Conservation (phyloP, 768 basidiomycete species). For the Tephrocybe sp. region DNA sequence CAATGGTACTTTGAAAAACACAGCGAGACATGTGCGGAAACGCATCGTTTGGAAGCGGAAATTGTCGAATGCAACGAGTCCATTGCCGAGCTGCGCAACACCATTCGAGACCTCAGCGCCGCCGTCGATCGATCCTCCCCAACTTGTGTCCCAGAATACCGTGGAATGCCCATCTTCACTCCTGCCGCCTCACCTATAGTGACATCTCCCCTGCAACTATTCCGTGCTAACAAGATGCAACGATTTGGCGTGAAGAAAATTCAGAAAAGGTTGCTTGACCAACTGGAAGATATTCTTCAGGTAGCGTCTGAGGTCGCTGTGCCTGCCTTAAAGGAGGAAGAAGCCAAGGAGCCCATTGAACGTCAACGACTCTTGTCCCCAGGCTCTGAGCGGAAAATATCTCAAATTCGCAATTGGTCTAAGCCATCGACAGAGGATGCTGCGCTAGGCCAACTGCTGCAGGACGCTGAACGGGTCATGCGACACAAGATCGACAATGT, state of each 20-base stretch:
- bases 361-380: constrained; percentile 89
- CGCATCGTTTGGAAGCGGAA: constrained; percentile 94
- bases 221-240: constrained; percentile 78
- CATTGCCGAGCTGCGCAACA: constrained; percentile 81
- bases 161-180: constrained; percentile 81
- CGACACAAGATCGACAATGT: constrained; percentile 94
- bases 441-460: constrained; percentile 77
- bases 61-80: constrained; percentile 93
- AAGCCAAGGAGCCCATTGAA: constrained; percentile 88
- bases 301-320: constrained; percentile 80
- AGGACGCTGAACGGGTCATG: constrained; percentile 88
- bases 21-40: constrained; percentile 97
- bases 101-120: constrained; percentile 75
- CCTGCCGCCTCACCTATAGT: constrained; percentile 72
- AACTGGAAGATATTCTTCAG: constrained; percentile 83
- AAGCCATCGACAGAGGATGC: constrained; percentile 84
- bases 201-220: constrained; percentile 75
- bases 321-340: constrained; percentile 90
- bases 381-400: constrained; percentile 83
- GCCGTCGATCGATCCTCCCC: constrained; percentile 76
- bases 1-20: constrained; percentile 99
- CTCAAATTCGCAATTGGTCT: constrained; percentile 82
- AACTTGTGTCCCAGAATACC: constrained; percentile 73
- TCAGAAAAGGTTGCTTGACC: constrained; percentile 78
- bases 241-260: constrained; percentile 78